Base-by-base conservation (phyloP, 2,329 filamentous ascomycete genomes). In the Pyrenophora graminea region DNA sequence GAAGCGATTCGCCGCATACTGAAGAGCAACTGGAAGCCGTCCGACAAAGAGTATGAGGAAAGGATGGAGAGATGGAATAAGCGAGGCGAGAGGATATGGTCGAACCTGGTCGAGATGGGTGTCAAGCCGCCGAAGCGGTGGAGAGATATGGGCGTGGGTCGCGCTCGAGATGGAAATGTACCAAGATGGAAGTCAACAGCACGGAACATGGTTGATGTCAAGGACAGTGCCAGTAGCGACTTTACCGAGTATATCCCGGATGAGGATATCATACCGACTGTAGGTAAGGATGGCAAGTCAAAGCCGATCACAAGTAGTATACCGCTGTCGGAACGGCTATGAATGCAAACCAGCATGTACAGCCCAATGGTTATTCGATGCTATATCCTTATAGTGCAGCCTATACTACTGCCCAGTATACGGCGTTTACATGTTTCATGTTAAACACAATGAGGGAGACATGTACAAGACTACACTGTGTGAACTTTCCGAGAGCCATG, bases 1-100 rank as follows among this genome's bases (percentile, higher is more conserved):
- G 94, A 99, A 70, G 90, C 86, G 1, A 89, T 97, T 52, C 85
- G 92, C 9, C 84, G 94, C 31, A 96, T 99, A 45, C 77, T 99
- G 55, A 90, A 84, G 76, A 85, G 83, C 70, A 91, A 90, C 53
- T 94, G 90, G 87, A 74, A 75, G 63, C 86, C 89, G 3, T 78
- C 69, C 6, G 66, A 80, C 40, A 73, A 76, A 33, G 77, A 80
- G 52, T 62, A 71, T 13, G 76, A 78, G 21, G 71, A 75, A 6
- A 65, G 77, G 32, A 63, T 74, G 58, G 52, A 63, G 48, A 62
- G 79, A 23, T 81, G 79, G 79, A 76, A 80, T 49, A 75, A 74
- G 40, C 63, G 79, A 3, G 79, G 79, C 3, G 75, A 78, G 59
- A 71, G 66, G 63, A 80, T 80, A 55, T 81, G 79, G 78, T 62